Evolutionary conservation across 78 protist genomes (phyloP), one percentile per base, ranked within the genome.

Genomic region (Monocercomonoides exilis): DNA sequence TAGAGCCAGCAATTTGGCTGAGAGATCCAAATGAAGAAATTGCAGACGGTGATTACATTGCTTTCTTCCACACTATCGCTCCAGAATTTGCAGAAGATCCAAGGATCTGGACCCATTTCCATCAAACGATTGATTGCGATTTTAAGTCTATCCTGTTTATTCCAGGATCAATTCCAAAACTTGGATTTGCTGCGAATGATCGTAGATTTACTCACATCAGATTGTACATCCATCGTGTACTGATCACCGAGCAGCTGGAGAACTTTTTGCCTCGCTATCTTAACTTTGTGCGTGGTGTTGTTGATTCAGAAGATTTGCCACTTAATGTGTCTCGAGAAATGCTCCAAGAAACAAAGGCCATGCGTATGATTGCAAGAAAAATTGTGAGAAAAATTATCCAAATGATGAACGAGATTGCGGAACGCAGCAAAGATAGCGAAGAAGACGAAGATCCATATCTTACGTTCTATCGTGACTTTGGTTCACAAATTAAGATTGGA

Each of bases 241-340:
- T 99, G 93, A 98, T 99, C 92, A 96, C 95, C 96, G 99, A 99
- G 94, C 91, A 97, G 96, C 94, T 97, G 94, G 96, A 95, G 86
- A 99, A 98, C 21, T 87, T 99, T 77, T 90, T 96, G 89, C 99
- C 99, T 84, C 99, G 97, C 90, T 99, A 93, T 92, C 93, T 99
- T 38, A 64, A 85, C 92, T 99, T 99, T 88, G 88, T 98, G 92
- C 87, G 92, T 91, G 99, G 99, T 34, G 92, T 99, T 85, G 99
- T 99, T 80, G 99, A 99, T 92, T 93, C 96, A 41, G 99, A 98
- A 92, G 99, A 99, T 87, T 93, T 99, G 21, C 99, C 99, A 54
- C 93, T 99, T 84, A 98, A 97, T 98, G 96, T 99, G 46, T 96
- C 99, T 33, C 98, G 99, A 84, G 99, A 99, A 95, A 96, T 90